These are phyloP conservation scores for Closterium sp. DNA, from an alignment of 139 green algal genomes.

Conservation along the genomic window DNA sequence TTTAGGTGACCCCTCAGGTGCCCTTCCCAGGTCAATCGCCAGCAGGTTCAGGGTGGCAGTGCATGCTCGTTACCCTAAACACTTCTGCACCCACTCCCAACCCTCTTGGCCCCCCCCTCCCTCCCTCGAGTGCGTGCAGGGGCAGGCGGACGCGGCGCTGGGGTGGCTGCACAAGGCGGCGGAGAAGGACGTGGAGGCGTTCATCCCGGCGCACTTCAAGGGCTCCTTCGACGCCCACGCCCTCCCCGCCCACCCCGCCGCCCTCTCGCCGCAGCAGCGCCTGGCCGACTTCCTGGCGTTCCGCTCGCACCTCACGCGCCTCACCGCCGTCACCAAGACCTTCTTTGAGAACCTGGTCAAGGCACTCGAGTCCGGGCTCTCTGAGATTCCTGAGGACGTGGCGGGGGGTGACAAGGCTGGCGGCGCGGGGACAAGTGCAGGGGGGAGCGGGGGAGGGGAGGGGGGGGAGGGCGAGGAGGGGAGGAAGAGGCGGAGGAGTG, in stretches of 20 bases:
- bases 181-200: slow-evolving; percentile 45
- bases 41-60: background rate
- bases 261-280: background rate
- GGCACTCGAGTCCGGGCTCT: slow-evolving; percentile 35
- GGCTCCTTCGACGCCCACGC: background rate
- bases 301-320: slow-evolving; percentile 44
- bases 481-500: slow-evolving; percentile 6
- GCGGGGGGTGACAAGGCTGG: background rate
- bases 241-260: background rate
- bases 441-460: background rate
- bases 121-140: background rate
- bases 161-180: slow-evolving; percentile 35
- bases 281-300: slow-evolving; percentile 43
- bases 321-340: slow-evolving; percentile 35
- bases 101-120: background rate
- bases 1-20: background rate
- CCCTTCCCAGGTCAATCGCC: too few relatives aligned
- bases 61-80: background rate
- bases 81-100: too few relatives aligned
- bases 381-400: slow-evolving; percentile 8
- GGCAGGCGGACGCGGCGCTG: slow-evolving; percentile 29
- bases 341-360: slow-evolving; percentile 54
- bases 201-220: slow-evolving; percentile 19
- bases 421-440: background rate
- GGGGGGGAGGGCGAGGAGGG: background rate